Percentiles rank a stretch among this genome's conserved stretches.
Conservation (phyloP, 768 basidiomycete species). For the Suillus sp. region DNA sequence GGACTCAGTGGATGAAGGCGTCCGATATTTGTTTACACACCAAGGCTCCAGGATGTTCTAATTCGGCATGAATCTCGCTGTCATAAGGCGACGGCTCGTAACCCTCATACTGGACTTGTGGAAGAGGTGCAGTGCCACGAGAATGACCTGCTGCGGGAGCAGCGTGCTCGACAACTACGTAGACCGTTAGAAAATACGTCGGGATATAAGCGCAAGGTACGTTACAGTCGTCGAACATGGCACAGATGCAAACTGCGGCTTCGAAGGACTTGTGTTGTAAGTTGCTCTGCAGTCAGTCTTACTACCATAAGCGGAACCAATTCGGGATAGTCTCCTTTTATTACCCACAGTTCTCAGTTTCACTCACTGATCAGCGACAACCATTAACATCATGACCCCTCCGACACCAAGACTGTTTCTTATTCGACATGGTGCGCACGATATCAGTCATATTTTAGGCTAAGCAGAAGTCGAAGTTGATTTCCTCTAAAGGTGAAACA, state of each 20-base stretch:
- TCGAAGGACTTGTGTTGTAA: background rate
- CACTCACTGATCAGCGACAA: background rate
- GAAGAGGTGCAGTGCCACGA: constrained; percentile 43
- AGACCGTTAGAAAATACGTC: constrained; percentile 10
- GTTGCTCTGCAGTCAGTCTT: background rate
- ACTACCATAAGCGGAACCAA: constrained; percentile 2
- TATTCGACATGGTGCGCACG: constrained; percentile 68
- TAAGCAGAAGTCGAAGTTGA: background rate
- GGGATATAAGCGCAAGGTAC: background rate
- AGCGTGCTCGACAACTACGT: constrained; percentile 85
- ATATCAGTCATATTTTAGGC: background rate
- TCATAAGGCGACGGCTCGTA: constrained; percentile 74
- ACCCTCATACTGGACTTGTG: constrained; percentile 79
- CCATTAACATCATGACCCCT: constrained; percentile 33
- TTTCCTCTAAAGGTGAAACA: constrained; percentile 69
- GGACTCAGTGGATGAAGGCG: constrained; percentile 9
- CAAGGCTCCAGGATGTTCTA: constrained; percentile 36
- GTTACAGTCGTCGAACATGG: constrained; percentile 66
- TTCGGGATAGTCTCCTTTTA: background rate
- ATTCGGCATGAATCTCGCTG: constrained; percentile 49
- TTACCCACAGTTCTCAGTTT: background rate
- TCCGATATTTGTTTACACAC: constrained; percentile 15
- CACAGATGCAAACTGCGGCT: background rate
- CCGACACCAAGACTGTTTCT: constrained; percentile 78
- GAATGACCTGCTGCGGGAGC: constrained; percentile 45